Evolutionary conservation across 768 basidiomycete genomes (phyloP), one percentile per base, ranked within the genome.

Genomic region (Amanita fuliginea): DNA sequence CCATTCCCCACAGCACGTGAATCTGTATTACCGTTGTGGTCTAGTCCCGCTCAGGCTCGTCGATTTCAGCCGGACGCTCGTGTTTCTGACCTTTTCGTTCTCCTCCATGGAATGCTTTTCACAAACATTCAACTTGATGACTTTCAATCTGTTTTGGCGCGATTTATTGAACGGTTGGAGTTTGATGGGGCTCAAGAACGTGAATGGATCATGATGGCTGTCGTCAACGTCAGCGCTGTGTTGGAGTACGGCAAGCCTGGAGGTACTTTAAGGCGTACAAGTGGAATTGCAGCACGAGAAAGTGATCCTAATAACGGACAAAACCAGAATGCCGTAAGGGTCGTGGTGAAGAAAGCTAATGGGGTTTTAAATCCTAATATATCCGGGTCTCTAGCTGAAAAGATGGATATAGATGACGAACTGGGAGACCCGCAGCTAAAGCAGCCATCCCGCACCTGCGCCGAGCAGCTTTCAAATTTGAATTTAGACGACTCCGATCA

Each of bases 121-220:
- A 98, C 96, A 11, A 84, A 87, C 55, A 91, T 96, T 54, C 78
- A 93, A 55, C 79, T 99, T 22, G 96, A 99, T 62, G 87, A 93
- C 61, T 98, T 98, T 60, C 67, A 77, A 37, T 73, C 81, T 10
- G 83, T 83, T 0, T 76, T 93, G 21, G 85, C 83, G 1, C 83
- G 91, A 16, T 87, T 94, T 61, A 74, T 92, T 33, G 93, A 95
- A 63, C 83, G 88, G 35, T 75, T 95, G 2, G 75, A 81, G 46
- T 83, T 93, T 51, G 89, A 94, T 53, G 80, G 78, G 8, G 83
- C 80, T 0, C 78, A 86, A 55, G 85, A 83, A 60, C 80, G 83
- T 24, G 90, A 95, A 50, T 99, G 96, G 96, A 83, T 90, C 56
- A 92, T 94, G 86, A 95, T 98, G 90, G 95, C 80, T 0, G 69